Conservation (phyloP, 768 basidiomycete species). For the Termitomyces sp. region DNA sequence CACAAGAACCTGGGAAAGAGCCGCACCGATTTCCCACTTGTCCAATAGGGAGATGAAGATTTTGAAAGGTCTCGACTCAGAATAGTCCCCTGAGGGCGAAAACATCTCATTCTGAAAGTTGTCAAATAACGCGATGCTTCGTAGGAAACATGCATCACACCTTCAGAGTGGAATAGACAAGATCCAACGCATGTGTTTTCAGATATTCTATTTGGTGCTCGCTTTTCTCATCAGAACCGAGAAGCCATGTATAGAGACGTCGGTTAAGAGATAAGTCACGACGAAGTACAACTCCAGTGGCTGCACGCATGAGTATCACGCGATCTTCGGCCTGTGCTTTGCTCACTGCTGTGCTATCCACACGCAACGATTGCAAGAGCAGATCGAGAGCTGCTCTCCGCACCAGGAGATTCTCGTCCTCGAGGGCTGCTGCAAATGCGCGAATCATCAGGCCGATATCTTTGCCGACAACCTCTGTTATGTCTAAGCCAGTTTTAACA, state of each 20-base stretch:
- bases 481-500: slow-evolving; percentile 36
- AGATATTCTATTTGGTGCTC: slow-evolving; percentile 75
- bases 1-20: slow-evolving; percentile 73
- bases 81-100: slow-evolving; percentile 64
- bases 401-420: slow-evolving; percentile 91
- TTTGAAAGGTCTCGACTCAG: slow-evolving; percentile 87
- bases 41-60: slow-evolving; percentile 93
- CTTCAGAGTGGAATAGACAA: slow-evolving; percentile 68
- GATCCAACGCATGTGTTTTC: slow-evolving; percentile 62
- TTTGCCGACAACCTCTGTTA: slow-evolving; percentile 69
- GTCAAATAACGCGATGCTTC: slow-evolving; percentile 2
- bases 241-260: slow-evolving; percentile 88
- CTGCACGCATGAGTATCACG: slow-evolving; percentile 80
- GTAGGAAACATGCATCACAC: slow-evolving; percentile 27
- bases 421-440: slow-evolving; percentile 86
- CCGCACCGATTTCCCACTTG: slow-evolving; percentile 93
- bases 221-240: slow-evolving; percentile 77
- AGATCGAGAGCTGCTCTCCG: slow-evolving; percentile 84
- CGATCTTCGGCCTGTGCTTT: slow-evolving; percentile 71
- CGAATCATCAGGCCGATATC: slow-evolving; percentile 94
- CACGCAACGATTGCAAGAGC: slow-evolving; percentile 67
- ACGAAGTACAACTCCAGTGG: slow-evolving; percentile 84
- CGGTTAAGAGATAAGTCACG: slow-evolving; percentile 92
- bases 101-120: slow-evolving; percentile 70
- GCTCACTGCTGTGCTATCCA: slow-evolving; percentile 69